Evolutionary conservation across 2,329 filamentous ascomycete species (phyloP), one percentile per base, ranked within the genome.

Genomic region (Xenoacremonium recifei): DNA sequence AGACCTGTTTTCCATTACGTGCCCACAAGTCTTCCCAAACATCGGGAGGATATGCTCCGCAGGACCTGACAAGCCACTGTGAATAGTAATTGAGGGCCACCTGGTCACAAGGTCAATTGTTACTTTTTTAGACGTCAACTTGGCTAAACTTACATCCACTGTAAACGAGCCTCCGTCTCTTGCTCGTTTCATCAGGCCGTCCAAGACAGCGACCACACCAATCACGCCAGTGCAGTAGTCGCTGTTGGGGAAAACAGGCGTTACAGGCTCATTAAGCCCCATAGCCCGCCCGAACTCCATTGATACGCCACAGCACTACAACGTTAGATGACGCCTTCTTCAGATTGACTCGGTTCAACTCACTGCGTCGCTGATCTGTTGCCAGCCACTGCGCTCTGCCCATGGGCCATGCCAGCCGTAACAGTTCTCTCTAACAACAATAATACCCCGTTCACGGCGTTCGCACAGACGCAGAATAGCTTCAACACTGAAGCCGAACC

Each of bases 351-450:
- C n/a, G n/a, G n/a, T n/a, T 7, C 17, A 19, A 51, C 55, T 53
- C 42, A 65, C 61, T 3, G 70, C 68, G 51, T 78, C 73, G 21
- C 65, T 68, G 40, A 78, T 76, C 51, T 76, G 73, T 21, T 79
- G 75, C 74, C 74, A 79, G 1, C 75, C 75, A 27, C 62, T 69
- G 4, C 74, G 59, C 21, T 68, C 58, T 7, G 60, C 55, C 68
- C 69, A 73, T 0, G 70, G 69, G 0, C 74, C 75, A 37, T 75
- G 51, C 64, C 68, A 77, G 1, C 76, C 75, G 45, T 76, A 79
- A 53, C 73, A 77, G 48, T 78, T 77, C 58, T 77, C 75, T 4
- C 69, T 59, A 3, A 72, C 68, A 33, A 74, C 67, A 15, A 78
- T 63, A 17, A 48, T 40, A 2, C 44, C 40, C 12, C 34, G 23